Conservation (phyloP, 2,329 filamentous ascomycete species). For the Verticillium nonalfalfae region DNA sequence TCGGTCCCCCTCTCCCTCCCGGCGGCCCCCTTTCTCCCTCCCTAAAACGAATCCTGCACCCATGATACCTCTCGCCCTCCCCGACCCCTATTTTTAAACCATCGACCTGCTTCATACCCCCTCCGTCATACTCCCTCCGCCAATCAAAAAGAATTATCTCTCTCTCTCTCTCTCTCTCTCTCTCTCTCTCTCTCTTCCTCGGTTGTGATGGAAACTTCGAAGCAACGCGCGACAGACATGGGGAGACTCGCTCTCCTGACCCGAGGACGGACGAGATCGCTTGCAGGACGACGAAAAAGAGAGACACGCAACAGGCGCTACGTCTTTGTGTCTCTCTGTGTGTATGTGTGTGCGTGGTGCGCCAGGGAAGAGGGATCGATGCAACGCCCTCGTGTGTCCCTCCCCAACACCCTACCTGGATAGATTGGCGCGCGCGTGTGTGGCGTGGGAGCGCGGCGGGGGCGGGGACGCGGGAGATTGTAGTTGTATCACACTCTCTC, state of each 20-base stretch:
- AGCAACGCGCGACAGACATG: background rate
- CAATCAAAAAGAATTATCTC: background rate
- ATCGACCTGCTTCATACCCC: background rate
- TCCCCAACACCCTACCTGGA: background rate
- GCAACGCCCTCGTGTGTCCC: too few species aligned
- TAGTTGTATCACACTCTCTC: slow-evolving; percentile 7
- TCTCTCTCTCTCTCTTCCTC: too few species aligned
- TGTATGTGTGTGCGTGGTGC: too few species aligned
- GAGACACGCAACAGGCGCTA: background rate
- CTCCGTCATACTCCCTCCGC: background rate
- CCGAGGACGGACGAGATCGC: too few species aligned
- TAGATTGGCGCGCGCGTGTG: slow-evolving; percentile 2
- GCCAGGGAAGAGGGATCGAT: too few species aligned
- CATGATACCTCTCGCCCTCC: slow-evolving; percentile 1
- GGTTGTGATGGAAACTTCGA: background rate
- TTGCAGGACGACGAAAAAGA: background rate
- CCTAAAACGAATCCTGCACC: background rate
- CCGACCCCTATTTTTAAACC: background rate
- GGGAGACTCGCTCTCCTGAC: background rate
- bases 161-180: too few species aligned
- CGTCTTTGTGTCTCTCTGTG: background rate
- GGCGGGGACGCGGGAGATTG: slow-evolving; percentile 6
- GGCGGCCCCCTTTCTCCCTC: background rate
- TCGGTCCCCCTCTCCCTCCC: background rate
- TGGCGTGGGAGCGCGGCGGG: background rate